These are phyloP conservation scores for Pseudocercospora macadamiae DNA, from an alignment of 2,329 filamentous ascomycete species.

Conservation along the genomic window DNA sequence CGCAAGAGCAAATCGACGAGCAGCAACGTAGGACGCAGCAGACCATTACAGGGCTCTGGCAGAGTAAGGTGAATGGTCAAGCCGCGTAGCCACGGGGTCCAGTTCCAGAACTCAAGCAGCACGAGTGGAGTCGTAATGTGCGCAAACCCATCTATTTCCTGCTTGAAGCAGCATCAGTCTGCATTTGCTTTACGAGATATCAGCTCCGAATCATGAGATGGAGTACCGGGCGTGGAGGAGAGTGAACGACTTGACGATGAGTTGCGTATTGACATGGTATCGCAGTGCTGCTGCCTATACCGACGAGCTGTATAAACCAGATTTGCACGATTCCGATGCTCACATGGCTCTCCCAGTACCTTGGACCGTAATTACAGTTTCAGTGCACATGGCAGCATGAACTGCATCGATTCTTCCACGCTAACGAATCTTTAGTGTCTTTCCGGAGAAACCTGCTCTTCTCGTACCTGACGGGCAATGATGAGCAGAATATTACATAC, in stretches of 20 bases:
- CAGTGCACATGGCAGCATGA: background rate
- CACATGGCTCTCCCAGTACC: background rate
- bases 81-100: conserved; percentile 9
- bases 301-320: conserved; percentile 4
- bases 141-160: background rate
- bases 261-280: background rate
- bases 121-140: background rate
- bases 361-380: background rate
- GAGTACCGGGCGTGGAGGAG: background rate
- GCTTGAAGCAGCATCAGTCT: background rate
- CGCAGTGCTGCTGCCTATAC: background rate
- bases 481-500: no score
- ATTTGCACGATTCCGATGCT: background rate
- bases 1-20: conserved; percentile 62
- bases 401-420: background rate
- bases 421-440: background rate
- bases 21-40: conserved; percentile 64
- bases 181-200: background rate
- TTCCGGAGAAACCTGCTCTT: no score
- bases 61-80: conserved; percentile 26
- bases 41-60: conserved; percentile 61
- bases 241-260: conserved; percentile 3
- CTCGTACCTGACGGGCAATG: no score
- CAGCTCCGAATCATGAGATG: background rate
- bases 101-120: background rate